A percentile compares a stretch with the other conserved stretches of the same genome.
Evolutionary conservation across 176 grass and related monocot genomes (phyloP).

Genomic region (Avena sativa): DNA sequence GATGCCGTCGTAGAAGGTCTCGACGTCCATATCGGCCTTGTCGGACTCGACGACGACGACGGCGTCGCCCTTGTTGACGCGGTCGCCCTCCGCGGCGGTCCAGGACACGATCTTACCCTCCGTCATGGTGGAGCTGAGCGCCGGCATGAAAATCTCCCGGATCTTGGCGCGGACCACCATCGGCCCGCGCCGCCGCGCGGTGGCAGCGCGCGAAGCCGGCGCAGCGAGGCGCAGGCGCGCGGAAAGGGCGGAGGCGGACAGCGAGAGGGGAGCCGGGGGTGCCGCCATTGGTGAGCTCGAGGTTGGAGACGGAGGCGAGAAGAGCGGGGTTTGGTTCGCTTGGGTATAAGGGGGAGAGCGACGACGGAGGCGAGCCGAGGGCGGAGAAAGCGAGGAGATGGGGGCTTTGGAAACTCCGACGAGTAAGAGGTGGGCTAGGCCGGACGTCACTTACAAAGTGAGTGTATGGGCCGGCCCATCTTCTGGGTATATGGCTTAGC

Average conservation of each 20-base stretch:
- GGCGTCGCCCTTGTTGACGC: constrained; percentile 84
- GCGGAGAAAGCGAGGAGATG: constrained; percentile 57
- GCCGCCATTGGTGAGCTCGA: constrained; percentile 53
- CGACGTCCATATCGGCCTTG: constrained; percentile 99
- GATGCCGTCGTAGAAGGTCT: constrained; percentile 96
- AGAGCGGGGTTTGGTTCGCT: constrained; percentile 19
- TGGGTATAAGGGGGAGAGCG: constrained; percentile 29
- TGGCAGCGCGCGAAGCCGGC: background rate
- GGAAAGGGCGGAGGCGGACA: constrained; percentile 42
- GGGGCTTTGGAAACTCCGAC: constrained; percentile 52
- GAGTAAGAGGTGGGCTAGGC: background rate
- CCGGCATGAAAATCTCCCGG: constrained; percentile 99
- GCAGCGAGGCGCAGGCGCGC: constrained; percentile 31
- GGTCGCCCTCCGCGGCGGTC: constrained; percentile 78
- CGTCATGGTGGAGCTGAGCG: constrained; percentile 98
- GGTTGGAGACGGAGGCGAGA: background rate
- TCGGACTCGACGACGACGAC: constrained; percentile 96
- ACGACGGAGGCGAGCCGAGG: constrained; percentile 12
- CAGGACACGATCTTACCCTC: constrained; percentile 98
- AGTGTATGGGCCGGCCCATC: no score
- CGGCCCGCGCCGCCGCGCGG: constrained; percentile 38
- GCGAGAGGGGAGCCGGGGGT: constrained; percentile 38
- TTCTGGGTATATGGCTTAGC: no score
- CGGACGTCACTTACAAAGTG: background rate
- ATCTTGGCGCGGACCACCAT: constrained; percentile 87